Percentiles rank a stretch among this genome's conserved stretches.
Evolutionary conservation across 371 early-diverging fungal genomes (phyloP).

Genomic region (Rhizomucor miehei): DNA sequence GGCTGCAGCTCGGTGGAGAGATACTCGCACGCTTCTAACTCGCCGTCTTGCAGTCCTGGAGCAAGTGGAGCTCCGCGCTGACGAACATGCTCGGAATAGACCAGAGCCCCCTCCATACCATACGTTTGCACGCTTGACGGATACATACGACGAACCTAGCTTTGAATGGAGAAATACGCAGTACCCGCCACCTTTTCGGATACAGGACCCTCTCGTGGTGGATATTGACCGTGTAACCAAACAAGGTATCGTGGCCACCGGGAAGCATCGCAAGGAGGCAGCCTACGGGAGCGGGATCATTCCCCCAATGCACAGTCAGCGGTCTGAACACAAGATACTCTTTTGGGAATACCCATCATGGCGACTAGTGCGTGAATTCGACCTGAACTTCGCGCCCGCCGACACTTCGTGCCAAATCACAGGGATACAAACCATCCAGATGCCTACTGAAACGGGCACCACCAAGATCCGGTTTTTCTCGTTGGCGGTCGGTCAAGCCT

Average conservation of each 20-base stretch:
- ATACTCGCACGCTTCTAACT: background rate
- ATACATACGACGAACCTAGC: background rate
- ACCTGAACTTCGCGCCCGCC: constrained; percentile 18
- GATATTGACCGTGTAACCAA: constrained; percentile 34
- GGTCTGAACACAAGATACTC: constrained; percentile 31
- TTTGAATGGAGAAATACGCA: constrained; percentile 1
- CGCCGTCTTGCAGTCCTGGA: background rate
- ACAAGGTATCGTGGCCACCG: constrained; percentile 30
- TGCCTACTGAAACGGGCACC: constrained; percentile 6
- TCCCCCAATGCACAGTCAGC: constrained; percentile 3
- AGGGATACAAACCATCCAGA: constrained; percentile 30
- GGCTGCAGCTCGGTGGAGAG: no score
- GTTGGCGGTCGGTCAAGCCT: constrained; percentile 23
- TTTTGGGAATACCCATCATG: constrained; percentile 39
- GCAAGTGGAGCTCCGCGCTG: background rate
- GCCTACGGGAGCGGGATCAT: background rate
- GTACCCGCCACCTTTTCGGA: constrained; percentile 21
- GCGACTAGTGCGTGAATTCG: constrained; percentile 28
- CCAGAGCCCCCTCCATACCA: no score
- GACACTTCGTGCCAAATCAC: constrained; percentile 32
- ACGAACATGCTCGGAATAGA: no score
- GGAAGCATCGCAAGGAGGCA: constrained; percentile 21
- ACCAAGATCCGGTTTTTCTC: constrained; percentile 24
- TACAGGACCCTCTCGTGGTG: constrained; percentile 36
- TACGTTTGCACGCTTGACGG: background rate